phyloP scores from a whole-genome alignment of 2,329 filamentous ascomycete species.

The Ceratocystis destructans region DNA sequence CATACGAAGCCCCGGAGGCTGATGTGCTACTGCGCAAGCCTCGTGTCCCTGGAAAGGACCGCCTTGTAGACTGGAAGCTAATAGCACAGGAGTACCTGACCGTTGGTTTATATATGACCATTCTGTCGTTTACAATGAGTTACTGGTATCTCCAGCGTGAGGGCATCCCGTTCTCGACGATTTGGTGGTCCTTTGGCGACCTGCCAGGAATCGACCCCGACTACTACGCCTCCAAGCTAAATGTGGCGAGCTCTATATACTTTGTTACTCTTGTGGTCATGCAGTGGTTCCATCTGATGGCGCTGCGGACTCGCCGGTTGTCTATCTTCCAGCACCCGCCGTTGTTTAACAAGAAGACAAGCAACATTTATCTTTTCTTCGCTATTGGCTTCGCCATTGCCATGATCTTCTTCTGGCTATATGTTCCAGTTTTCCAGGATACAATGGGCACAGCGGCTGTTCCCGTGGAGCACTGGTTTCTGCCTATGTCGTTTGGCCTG shows the following conservation, averaged over 20 bases:
- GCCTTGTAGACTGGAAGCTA: constrained; percentile 59
- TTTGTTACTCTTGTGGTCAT: constrained; percentile 89
- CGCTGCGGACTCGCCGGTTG: constrained; percentile 88
- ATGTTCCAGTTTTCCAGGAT: constrained; percentile 76
- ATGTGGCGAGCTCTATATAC: constrained; percentile 83
- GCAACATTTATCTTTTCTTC: constrained; percentile 96
- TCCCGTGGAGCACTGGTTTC: constrained; percentile 61
- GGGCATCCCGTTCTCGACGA: constrained; percentile 68
- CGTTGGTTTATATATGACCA: constrained; percentile 77
- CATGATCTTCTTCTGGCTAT: constrained; percentile 86
- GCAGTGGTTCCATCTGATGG: constrained; percentile 99
- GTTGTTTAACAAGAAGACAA: constrained; percentile 61
- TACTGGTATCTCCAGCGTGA: constrained; percentile 82
- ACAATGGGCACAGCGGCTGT: constrained; percentile 46
- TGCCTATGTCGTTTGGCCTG: constrained; percentile 56
- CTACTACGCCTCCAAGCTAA: constrained; percentile 72
- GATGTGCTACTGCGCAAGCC: constrained; percentile 58
- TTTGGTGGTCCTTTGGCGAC: constrained; percentile 96
- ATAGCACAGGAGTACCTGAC: constrained; percentile 52
- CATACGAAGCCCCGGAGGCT: constrained; percentile 63
- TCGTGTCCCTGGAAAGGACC: constrained; percentile 53
- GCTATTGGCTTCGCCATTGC: constrained; percentile 87
- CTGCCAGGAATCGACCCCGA: constrained; percentile 86
- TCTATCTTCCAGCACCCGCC: constrained; percentile 82
- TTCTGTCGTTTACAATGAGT: constrained; percentile 96